Conservation (phyloP, 768 basidiomycete species). For the Lactarius sp. region DNA sequence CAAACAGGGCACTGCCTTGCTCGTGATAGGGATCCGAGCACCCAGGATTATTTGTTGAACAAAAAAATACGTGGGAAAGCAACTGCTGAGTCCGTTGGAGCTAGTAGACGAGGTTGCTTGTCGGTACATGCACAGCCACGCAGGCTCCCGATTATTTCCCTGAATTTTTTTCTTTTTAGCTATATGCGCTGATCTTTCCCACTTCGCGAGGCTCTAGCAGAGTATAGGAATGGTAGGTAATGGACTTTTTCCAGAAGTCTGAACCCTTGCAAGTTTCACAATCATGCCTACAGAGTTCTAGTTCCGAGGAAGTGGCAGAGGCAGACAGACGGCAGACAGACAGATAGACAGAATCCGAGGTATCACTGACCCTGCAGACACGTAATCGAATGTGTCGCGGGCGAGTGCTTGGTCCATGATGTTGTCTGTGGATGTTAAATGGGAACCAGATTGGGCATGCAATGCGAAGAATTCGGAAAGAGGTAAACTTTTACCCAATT, state of each 20-base stretch:
- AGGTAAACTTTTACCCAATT: too few relatives aligned
- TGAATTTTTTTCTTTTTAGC: not conserved
- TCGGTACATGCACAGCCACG: not conserved
- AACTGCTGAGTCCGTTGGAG: too few relatives aligned
- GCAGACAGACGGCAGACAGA: not conserved
- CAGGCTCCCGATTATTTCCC: too few relatives aligned
- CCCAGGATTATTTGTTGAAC: constrained; percentile 12
- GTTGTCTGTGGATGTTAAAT: not conserved
- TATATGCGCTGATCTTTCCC: not conserved
- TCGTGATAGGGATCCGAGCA: constrained; percentile 12
- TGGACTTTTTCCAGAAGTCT: too few relatives aligned
- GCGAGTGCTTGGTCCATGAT: not conserved
- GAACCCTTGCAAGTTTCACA: not conserved
- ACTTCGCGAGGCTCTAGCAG: not conserved
- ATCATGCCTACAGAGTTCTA: not conserved
- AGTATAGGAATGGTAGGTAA: not conserved
- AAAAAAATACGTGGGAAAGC: not conserved
- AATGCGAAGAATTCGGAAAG: constrained; percentile 3
- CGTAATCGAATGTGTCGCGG: not conserved
- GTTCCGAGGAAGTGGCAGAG: not conserved
- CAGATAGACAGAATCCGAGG: not conserved
- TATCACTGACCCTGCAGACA: not conserved
- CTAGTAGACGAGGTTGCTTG: not conserved
- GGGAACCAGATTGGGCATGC: not conserved
- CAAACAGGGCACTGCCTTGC: not conserved